Base-by-base conservation (phyloP, 371 early-diverging fungal genomes). In the Apophysomyces sp. region DNA sequence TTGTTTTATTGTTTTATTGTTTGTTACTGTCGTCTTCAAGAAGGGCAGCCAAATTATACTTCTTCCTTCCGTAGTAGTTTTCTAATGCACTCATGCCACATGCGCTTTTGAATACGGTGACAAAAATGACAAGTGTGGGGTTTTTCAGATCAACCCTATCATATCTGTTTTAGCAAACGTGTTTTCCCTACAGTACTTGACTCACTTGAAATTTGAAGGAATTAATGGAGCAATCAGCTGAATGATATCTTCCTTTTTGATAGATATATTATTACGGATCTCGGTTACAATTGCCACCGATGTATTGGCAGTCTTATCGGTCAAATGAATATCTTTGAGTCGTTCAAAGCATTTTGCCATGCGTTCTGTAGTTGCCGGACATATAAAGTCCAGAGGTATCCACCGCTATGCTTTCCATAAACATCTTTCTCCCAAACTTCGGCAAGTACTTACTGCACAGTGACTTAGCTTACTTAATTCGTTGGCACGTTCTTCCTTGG, bases 91-190 rank as follows among this genome's bases (percentile, higher is more conserved):
- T 69, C 49, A 82, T 73, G 1, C 83, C 82, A 54, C 81, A 80
- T n/a, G 76, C 80, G 52, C 82, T 81, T 57, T 85, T 85, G 67
- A 82, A 85, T 12, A 85, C 65, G 4, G 76, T 69, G 28, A 73
- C 65, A 55, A 80, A 80, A 26, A 85, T 72, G 0, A 84, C 85
- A 32, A 68, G 18, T 13, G 74, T 70, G 8, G 85, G 85, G 16
- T 73, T 68, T 16, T 62, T 77, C 24, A 84, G 67, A 54, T 82
- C 60, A n/a, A 84, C 58, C 27, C 74, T 81, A 51, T n/a, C 28
- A 52, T 27, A 24, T 31, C 28, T 36, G 21, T 40, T n/a, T 16
- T 27, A 15, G 28, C 8, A 18, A 11, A 34, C 49, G 2, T 9
- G 24, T 27, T 13, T 12, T 16, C 21, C n/a, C 21, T 27, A 0